A percentile compares a stretch with the other conserved stretches of the same genome.
These are phyloP conservation scores for Colletotrichum sp. DNA, from an alignment of 2,329 filamentous ascomycete genomes.

Conservation along the genomic window DNA sequence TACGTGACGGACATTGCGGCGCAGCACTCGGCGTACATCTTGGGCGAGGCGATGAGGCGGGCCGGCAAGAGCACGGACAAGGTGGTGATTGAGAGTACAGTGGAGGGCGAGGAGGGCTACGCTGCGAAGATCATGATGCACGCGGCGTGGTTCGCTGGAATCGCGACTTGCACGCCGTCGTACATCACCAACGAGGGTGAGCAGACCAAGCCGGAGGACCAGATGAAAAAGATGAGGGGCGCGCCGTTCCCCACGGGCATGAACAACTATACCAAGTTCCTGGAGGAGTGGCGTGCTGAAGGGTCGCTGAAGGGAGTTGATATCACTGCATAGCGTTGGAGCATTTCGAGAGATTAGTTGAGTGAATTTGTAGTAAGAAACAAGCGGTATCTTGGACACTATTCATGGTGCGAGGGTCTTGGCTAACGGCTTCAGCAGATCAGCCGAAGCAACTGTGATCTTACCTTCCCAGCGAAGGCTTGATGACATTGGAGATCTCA, in stretches of 20 bases:
- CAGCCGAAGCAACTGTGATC: neutral
- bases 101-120: slow-evolving; percentile 53
- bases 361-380: neutral
- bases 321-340: neutral
- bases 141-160: slow-evolving; percentile 41
- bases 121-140: slow-evolving; percentile 40
- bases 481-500: neutral
- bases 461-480: neutral
- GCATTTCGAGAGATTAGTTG: neutral
- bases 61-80: slow-evolving; percentile 19
- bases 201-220: slow-evolving; percentile 28
- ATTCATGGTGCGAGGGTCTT: neutral
- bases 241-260: slow-evolving; percentile 35
- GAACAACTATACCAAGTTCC: slow-evolving; percentile 29
- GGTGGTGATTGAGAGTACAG: slow-evolving; percentile 46
- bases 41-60: slow-evolving; percentile 26
- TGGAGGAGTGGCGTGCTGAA: slow-evolving; percentile 32
- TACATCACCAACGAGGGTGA: slow-evolving; percentile 55
- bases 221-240: slow-evolving; percentile 34
- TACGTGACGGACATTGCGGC: slow-evolving; percentile 38
- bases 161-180: slow-evolving; percentile 57
- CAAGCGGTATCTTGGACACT: neutral
- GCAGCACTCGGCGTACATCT: slow-evolving; percentile 47
- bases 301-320: slow-evolving; percentile 29
- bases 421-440: neutral